Conservation (phyloP, 176 grass and related monocot species). For the Eremochloa ophiuroides region DNA sequence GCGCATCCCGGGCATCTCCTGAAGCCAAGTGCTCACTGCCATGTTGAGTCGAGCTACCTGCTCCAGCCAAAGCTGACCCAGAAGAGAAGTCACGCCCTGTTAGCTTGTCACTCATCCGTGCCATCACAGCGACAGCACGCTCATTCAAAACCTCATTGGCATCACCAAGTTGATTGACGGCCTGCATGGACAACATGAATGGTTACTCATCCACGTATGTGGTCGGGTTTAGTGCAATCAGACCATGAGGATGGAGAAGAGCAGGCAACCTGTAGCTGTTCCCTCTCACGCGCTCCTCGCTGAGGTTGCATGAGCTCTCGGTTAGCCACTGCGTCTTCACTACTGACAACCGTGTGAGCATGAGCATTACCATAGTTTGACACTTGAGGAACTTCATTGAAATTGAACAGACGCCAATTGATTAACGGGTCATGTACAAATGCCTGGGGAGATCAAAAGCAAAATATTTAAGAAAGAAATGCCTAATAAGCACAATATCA, state of each 20-base stretch:
- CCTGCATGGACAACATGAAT: conserved; percentile 37
- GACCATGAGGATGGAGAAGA: background rate
- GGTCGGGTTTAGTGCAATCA: background rate
- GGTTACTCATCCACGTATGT: background rate
- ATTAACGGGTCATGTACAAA: conserved; percentile 98
- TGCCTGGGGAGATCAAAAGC: conserved; percentile 53
- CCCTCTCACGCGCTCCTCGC: conserved; percentile 78
- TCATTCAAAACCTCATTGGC: conserved; percentile 97
- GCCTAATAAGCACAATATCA: background rate
- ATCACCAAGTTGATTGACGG: conserved; percentile 94
- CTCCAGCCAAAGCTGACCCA: conserved; percentile 41
- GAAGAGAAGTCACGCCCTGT: conserved; percentile 91
- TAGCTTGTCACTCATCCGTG: conserved; percentile 94
- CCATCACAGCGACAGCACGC: conserved; percentile 93
- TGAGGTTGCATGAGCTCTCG: conserved; percentile 72
- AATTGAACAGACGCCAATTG: conserved; percentile 98
- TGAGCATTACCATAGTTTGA: conserved; percentile 66
- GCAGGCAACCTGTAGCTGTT: conserved; percentile 75
- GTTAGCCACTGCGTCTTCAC: conserved; percentile 60
- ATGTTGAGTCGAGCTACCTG: conserved; percentile 38
- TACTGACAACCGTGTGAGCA: conserved; percentile 65
- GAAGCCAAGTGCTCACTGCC: conserved; percentile 42
- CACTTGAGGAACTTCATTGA: conserved; percentile 99
- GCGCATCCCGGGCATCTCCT: conserved; percentile 62
- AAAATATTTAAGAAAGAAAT: background rate